These are phyloP conservation scores for Ehretia macrophylla DNA, from an alignment of 257 asterid genomes.

Conservation along the genomic window DNA sequence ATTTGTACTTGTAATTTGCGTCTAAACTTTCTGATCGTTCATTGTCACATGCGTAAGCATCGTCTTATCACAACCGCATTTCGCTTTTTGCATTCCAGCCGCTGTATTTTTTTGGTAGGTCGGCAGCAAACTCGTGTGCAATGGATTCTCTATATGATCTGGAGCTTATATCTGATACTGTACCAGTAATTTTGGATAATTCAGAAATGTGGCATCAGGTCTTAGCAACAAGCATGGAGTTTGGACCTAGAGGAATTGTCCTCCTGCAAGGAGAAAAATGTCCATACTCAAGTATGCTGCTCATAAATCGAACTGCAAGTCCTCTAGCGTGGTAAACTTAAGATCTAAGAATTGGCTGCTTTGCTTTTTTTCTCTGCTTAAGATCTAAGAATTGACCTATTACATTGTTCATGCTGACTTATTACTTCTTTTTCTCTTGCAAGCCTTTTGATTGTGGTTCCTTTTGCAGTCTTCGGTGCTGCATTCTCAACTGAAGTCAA, in stretches of 20 bases:
- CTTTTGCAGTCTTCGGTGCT: too few species aligned
- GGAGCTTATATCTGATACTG: constrained; percentile 61
- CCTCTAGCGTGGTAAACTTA: constrained; percentile 77
- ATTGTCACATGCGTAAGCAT: background rate
- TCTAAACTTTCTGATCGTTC: background rate
- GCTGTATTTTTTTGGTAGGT: constrained; percentile 38
- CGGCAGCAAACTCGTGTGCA: constrained; percentile 70
- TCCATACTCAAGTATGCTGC: constrained; percentile 61
- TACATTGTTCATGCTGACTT: too few species aligned
- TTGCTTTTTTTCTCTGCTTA: constrained; percentile 15
- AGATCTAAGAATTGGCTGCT: constrained; percentile 5
- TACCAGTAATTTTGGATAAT: constrained; percentile 86
- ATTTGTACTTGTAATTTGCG: too few species aligned
- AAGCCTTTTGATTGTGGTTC: too few species aligned
- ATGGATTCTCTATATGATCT: constrained; percentile 85
- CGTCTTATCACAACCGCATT: background rate
- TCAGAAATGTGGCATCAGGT: constrained; percentile 83
- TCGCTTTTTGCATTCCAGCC: background rate
- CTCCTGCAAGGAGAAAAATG: constrained; percentile 70
- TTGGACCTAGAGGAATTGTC: constrained; percentile 83
- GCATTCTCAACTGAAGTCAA: too few species aligned
- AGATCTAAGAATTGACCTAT: too few species aligned
- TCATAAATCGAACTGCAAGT: constrained; percentile 89
- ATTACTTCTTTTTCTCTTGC: too few species aligned
- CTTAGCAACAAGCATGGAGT: constrained; percentile 81